Evolutionary conservation across 129 eudicot species (phyloP).

Genomic region (Lonicera japonica): DNA sequence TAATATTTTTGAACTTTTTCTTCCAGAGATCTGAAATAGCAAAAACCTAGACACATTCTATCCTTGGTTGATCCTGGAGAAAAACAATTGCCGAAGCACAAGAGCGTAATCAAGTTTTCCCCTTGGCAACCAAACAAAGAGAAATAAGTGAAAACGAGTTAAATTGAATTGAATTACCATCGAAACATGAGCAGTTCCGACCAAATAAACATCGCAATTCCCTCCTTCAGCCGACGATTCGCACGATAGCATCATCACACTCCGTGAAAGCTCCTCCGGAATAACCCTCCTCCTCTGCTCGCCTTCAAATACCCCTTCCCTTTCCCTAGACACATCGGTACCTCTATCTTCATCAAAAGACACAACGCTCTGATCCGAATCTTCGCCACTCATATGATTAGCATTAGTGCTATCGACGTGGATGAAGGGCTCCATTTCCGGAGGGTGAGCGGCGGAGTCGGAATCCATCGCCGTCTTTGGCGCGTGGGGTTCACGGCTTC

Average conservation of each 20-base stretch:
- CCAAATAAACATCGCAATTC: conserved; percentile 69
- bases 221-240: conserved; percentile 69
- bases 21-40: too few relatives aligned
- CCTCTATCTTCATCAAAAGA: conserved; percentile 16
- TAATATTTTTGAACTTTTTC: too few relatives aligned
- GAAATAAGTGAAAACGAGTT: too few relatives aligned
- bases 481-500: conserved; percentile 13
- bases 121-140: too few relatives aligned
- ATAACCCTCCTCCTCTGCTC: conserved; percentile 31
- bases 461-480: conserved; percentile 44
- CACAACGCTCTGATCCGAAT: conserved; percentile 26
- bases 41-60: too few relatives aligned
- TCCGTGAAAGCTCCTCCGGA: conserved; percentile 61
- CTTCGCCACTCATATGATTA: conserved; percentile 8
- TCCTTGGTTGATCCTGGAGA: too few relatives aligned
- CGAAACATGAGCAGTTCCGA: conserved; percentile 95
- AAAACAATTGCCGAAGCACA: too few relatives aligned
- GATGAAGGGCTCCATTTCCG: conserved; percentile 22
- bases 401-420: conserved; percentile 12
- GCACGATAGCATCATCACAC: conserved; percentile 52
- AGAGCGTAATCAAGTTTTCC: too few relatives aligned
- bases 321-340: conserved; percentile 1
- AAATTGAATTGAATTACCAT: conserved; percentile 36
- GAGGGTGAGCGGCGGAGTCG: conserved; percentile 26
- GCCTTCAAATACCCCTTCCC: conserved; percentile 21